phyloP scores from a whole-genome alignment of 306 rosid species.

The Crotalaria pallida region DNA sequence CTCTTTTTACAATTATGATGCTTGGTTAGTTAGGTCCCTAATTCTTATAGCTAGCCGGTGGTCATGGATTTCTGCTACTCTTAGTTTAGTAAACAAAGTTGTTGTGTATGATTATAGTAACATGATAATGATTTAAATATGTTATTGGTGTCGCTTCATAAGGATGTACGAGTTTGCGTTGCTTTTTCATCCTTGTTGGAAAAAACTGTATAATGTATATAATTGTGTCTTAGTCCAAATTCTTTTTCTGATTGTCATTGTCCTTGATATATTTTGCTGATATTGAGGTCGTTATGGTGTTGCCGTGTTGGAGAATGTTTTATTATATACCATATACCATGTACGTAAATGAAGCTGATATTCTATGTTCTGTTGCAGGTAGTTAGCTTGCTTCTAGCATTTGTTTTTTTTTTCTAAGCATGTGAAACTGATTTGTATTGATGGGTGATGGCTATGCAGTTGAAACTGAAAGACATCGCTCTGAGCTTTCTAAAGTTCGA shows the following conservation, averaged over 20 bases:
- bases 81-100: not conserved
- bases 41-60: not conserved
- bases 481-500: constrained; percentile 80
- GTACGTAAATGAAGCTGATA: too few relatives aligned
- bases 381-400: not conserved
- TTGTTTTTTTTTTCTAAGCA: not conserved
- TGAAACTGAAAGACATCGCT: constrained; percentile 75
- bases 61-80: not conserved
- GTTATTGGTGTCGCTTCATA: not conserved
- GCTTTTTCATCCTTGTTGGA: not conserved
- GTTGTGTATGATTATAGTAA: not conserved
- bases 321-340: too few relatives aligned
- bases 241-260: not conserved
- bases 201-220: not conserved
- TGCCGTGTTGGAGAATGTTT: not conserved
- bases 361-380: not conserved
- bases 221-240: not conserved
- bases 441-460: constrained; percentile 51
- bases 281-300: not conserved
- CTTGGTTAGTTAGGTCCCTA: not conserved
- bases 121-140: not conserved
- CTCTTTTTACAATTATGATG: not conserved
- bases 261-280: not conserved
- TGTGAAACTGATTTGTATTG: constrained; percentile 3
- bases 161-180: not conserved